These are phyloP conservation scores for Sarcocystis neurona DNA, from an alignment of 169 alveolate genomes.

Conservation along the genomic window DNA sequence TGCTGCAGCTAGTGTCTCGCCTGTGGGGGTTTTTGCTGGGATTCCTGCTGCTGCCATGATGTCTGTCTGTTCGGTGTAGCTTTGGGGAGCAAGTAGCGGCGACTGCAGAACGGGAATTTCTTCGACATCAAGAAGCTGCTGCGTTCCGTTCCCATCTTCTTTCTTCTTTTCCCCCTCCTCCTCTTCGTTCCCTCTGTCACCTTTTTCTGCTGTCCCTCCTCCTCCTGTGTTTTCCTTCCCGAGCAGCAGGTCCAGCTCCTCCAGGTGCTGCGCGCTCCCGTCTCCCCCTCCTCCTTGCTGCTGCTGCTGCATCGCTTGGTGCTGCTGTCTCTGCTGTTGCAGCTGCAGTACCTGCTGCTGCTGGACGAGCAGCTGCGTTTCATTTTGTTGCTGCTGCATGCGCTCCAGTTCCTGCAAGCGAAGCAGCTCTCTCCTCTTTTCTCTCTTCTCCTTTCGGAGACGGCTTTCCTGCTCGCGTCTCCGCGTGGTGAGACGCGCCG, in stretches of 20 bases:
- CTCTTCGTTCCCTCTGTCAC: neutral
- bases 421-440: constrained; percentile 45
- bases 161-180: neutral
- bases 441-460: constrained; percentile 41
- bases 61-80: no score
- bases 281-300: neutral
- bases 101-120: neutral
- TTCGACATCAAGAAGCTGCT: neutral
- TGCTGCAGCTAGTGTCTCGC: no score
- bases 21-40: no score
- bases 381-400: constrained; percentile 3
- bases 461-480: constrained; percentile 50
- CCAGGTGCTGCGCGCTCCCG: neutral
- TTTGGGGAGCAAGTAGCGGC: neutral
- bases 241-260: neutral
- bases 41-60: no score
- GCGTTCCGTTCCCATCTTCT: neutral
- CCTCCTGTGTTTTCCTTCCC: neutral
- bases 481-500: constrained; percentile 67
- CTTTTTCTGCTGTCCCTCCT: neutral
- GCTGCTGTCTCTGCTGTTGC: neutral
- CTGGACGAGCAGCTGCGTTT: neutral
- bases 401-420: constrained; percentile 54
- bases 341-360: neutral
- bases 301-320: neutral